A percentile compares a stretch with the other conserved stretches of the same genome.
These are phyloP conservation scores for Fragaria ananassa DNA, from an alignment of 306 rosid genomes.

Conservation along the genomic window DNA sequence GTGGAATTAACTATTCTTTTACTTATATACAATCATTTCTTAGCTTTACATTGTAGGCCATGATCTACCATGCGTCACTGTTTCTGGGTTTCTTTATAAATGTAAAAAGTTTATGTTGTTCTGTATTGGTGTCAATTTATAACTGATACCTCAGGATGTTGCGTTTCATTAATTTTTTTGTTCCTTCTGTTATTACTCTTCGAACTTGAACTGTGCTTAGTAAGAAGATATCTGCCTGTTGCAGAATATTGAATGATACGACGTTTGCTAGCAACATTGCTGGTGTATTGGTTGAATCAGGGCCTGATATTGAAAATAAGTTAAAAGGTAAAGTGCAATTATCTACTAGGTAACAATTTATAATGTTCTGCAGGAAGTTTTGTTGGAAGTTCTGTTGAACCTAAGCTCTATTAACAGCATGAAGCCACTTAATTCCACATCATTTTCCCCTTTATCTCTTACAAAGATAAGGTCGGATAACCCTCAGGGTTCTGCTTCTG, in stretches of 20 bases:
- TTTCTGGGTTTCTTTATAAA: not conserved
- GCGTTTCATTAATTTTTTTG: constrained; percentile 9
- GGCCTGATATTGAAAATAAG: constrained; percentile 2
- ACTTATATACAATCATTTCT: not conserved
- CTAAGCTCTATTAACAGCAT: constrained; percentile 39
- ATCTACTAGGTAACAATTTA: not conserved
- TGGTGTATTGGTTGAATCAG: constrained; percentile 18
- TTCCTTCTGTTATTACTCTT: constrained; percentile 19
- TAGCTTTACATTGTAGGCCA: not conserved
- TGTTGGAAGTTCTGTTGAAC: constrained; percentile 59
- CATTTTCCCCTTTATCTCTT: constrained; percentile 10
- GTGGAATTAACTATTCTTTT: not conserved
- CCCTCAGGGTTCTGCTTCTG: constrained; percentile 22
- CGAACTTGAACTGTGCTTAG: constrained; percentile 12
- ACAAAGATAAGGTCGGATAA: constrained; percentile 1
- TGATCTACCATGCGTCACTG: not conserved
- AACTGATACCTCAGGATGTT: constrained; percentile 7
- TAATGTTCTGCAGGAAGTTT: constrained; percentile 38
- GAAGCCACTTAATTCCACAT: constrained; percentile 23
- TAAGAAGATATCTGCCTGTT: constrained; percentile 15
- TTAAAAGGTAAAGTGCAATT: constrained; percentile 1
- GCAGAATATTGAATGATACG: constrained; percentile 7
- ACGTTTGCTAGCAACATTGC: constrained; percentile 11
- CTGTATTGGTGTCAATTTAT: not conserved
- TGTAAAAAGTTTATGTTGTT: not conserved